These are phyloP conservation scores for Fusarium sacchari DNA, from an alignment of 2,329 filamentous ascomycete species.

Conservation along the genomic window DNA sequence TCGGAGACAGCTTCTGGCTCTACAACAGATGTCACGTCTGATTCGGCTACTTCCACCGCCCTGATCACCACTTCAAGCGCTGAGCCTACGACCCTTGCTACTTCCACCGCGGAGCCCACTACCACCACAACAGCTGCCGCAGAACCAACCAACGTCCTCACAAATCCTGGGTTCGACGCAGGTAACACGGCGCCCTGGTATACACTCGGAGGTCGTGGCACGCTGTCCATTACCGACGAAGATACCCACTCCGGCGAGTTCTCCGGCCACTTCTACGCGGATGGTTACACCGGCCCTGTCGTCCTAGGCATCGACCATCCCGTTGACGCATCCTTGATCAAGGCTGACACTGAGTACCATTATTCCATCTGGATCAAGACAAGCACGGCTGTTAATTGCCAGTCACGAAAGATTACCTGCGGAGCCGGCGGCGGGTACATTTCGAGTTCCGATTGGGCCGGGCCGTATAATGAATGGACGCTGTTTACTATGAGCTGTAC, in stretches of 20 bases:
- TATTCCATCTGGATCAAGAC: slow-evolving; percentile 2
- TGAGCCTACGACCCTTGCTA: not conserved
- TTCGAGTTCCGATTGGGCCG: not conserved
- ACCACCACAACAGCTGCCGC: not conserved
- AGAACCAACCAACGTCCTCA: not conserved
- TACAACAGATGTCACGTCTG: not conserved
- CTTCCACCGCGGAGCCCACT: not conserved
- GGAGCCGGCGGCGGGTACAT: not conserved
- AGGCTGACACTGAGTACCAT: not conserved
- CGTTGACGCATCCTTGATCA: not conserved
- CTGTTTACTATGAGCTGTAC: not conserved
- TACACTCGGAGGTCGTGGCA: not conserved
- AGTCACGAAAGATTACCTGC: not conserved
- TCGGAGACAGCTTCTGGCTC: not conserved
- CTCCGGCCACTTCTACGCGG: not conserved
- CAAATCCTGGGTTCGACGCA: not conserved
- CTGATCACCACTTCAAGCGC: not conserved
- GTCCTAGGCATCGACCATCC: not conserved
- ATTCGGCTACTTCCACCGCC: not conserved
- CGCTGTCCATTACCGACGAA: not conserved
- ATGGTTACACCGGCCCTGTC: not conserved
- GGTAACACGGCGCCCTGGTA: not conserved
- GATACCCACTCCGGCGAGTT: not conserved
- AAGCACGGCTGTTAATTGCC: rapidly evolving
- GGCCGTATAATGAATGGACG: not conserved